Percentiles rank a stretch among this genome's conserved stretches.
Evolutionary conservation across 352 stramenopile genomes (phyloP).

Genomic region (Phytophthora hibernalis): DNA sequence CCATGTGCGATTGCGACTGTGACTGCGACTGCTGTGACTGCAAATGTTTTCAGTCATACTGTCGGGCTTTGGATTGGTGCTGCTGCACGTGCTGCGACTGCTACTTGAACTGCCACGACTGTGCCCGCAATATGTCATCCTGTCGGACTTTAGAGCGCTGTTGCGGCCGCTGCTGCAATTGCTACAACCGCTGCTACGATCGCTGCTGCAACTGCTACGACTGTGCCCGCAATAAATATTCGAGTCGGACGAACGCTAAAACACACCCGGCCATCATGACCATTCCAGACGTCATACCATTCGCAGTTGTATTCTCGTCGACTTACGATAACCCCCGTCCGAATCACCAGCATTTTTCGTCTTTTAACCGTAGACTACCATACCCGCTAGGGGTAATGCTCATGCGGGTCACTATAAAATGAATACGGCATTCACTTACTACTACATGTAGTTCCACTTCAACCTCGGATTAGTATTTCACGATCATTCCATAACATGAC

Average conservation of each 20-base stretch:
- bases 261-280: not conserved
- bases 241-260: not conserved
- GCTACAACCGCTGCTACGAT: too few relatives aligned
- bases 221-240: not conserved
- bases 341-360: too few relatives aligned
- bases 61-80: not conserved
- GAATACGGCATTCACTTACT: too few relatives aligned
- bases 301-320: conserved; percentile 11
- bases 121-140: not conserved
- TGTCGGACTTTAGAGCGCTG: not conserved
- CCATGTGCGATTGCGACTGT: conserved; percentile 14
- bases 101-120: conserved; percentile 4
- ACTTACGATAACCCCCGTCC: not conserved
- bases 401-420: too few relatives aligned
- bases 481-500: too few relatives aligned
- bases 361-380: too few relatives aligned
- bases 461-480: too few relatives aligned
- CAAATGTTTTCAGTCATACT: not conserved
- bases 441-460: too few relatives aligned
- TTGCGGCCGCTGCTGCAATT: too few relatives aligned
- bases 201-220: conserved; percentile 3
- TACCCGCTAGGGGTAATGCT: too few relatives aligned
- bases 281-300: conserved; percentile 12
- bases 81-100: too few relatives aligned
- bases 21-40: conserved; percentile 15